These are phyloP conservation scores for Phaeophleospora eucalypticola DNA, from an alignment of 2,329 filamentous ascomycete species.

Conservation along the genomic window DNA sequence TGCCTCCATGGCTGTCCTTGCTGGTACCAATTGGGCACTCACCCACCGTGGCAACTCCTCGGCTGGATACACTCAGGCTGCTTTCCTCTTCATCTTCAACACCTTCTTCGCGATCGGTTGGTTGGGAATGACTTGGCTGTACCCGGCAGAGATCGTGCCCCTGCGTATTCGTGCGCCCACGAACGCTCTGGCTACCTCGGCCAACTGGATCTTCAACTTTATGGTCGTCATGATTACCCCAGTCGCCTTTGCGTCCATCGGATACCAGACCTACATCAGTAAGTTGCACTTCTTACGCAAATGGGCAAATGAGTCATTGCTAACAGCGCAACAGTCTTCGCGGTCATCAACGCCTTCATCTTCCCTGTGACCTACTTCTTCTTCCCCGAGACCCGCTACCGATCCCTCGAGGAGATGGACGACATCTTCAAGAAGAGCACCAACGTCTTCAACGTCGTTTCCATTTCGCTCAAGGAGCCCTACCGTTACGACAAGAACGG, in stretches of 20 bases:
- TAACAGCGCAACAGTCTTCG: slow-evolving; percentile 54
- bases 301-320: neutral
- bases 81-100: slow-evolving; percentile 37
- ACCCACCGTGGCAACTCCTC: slow-evolving; percentile 16
- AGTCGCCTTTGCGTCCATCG: slow-evolving; percentile 52
- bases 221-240: slow-evolving; percentile 56
- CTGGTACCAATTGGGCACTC: no score
- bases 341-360: slow-evolving; percentile 60
- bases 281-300: neutral
- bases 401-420: slow-evolving; percentile 65
- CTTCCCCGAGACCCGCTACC: slow-evolving; percentile 58
- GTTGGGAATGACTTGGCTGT: slow-evolving; percentile 33
- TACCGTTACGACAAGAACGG: no score
- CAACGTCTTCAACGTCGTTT: slow-evolving; percentile 50
- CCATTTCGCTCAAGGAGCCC: no score
- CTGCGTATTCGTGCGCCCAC: slow-evolving; percentile 34
- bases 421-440: slow-evolving; percentile 57
- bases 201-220: slow-evolving; percentile 35
- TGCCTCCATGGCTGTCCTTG: slow-evolving; percentile 30
- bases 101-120: slow-evolving; percentile 36
- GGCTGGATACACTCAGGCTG: slow-evolving; percentile 36
- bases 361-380: slow-evolving; percentile 41
- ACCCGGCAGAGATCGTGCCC: slow-evolving; percentile 33
- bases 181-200: slow-evolving; percentile 42
- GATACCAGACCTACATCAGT: slow-evolving; percentile 58